Percentiles rank a stretch among this genome's conserved stretches.
phyloP scores from a whole-genome alignment of 2,329 filamentous ascomycete genomes.

The Coleophoma cylindrospora region DNA sequence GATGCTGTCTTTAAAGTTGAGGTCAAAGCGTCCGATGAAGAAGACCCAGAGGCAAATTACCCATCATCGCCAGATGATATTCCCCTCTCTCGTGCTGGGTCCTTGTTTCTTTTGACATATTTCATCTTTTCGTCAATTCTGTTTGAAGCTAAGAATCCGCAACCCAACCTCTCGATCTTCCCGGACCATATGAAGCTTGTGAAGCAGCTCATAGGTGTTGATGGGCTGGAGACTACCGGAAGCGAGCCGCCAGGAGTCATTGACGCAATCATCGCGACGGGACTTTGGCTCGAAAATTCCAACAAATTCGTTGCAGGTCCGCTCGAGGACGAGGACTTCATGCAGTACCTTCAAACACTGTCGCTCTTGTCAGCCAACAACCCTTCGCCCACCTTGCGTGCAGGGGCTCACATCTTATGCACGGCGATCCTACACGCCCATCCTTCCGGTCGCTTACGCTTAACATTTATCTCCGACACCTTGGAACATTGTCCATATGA shows the following conservation, averaged over 20 bases:
- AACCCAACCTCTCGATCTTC: constrained; percentile 51
- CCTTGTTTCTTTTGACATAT: constrained; percentile 55
- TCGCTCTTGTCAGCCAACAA: constrained; percentile 31
- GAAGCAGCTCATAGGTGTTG: constrained; percentile 45
- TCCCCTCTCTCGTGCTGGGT: constrained; percentile 52
- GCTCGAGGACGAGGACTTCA: constrained; percentile 38
- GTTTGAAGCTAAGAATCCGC: constrained; percentile 50
- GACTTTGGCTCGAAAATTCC: constrained; percentile 51
- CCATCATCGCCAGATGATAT: constrained; percentile 45
- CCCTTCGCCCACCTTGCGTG: constrained; percentile 30
- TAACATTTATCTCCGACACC: constrained; percentile 59
- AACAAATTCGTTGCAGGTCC: constrained; percentile 34
- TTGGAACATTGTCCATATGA: constrained; percentile 62
- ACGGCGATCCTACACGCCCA: constrained; percentile 43
- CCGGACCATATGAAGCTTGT: constrained; percentile 54
- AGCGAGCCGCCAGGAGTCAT: constrained; percentile 46
- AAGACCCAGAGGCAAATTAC: constrained; percentile 40
- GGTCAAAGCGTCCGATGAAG: constrained; percentile 30
- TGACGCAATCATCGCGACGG: constrained; percentile 55
- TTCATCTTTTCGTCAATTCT: constrained; percentile 58
- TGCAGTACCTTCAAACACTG: constrained; percentile 51
- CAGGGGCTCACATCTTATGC: constrained; percentile 29
- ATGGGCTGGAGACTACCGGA: constrained; percentile 40
- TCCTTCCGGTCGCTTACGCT: constrained; percentile 51
- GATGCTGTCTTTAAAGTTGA: constrained; percentile 39